Evolutionary conservation across 148 eudicot genomes (phyloP), one percentile per base, ranked within the genome.

Genomic region (Tetragonia tetragonoides): DNA sequence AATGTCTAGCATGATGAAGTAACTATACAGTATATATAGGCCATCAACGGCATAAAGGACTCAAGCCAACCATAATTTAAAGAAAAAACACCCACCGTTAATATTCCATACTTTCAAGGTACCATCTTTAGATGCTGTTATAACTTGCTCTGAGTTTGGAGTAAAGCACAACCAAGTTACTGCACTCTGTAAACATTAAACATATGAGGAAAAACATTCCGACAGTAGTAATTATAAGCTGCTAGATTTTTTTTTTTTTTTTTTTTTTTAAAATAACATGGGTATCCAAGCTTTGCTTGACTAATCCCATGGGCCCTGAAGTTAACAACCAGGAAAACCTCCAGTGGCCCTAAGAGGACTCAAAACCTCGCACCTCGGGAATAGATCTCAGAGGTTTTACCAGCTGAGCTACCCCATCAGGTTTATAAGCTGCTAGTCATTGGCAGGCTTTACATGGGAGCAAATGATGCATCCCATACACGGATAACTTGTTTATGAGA

Each of bases 101-200:
- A 96, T 93, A 84, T 96, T 96, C 99, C 99, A 96, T 66, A 86
- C 81, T 87, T 97, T 96, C 78, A 96, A 83, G 39, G 99, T 78
- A 68, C 98, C 99, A 80, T 96, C 99, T 89, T 93, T 96, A 51
- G 99, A 96, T 78, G 95, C 92, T 37, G 99, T 96, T 79, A 96
- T 89, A 66, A 96, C 77, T 83, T 92, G 87, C 78, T 96, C 98
- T 20, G 99, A 96, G 85, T 91, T 81, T 54, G 98, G 95, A 81
- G 89, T 59, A 74, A 93, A 96, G 91, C 97, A 91, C 82, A 96
- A 76, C 92, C 99, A 93, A 40, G 98, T 96, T 42, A 96, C 99
- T 17, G 99, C 99, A 90, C 98, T 93, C 99, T 96, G 88, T 44
- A 83, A 66, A 79, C 77, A 81, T 60, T 81, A 65, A 66, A 59